Evolutionary conservation across 148 eudicot species (phyloP).

Genomic region (Rhododendron ferrugineum): DNA sequence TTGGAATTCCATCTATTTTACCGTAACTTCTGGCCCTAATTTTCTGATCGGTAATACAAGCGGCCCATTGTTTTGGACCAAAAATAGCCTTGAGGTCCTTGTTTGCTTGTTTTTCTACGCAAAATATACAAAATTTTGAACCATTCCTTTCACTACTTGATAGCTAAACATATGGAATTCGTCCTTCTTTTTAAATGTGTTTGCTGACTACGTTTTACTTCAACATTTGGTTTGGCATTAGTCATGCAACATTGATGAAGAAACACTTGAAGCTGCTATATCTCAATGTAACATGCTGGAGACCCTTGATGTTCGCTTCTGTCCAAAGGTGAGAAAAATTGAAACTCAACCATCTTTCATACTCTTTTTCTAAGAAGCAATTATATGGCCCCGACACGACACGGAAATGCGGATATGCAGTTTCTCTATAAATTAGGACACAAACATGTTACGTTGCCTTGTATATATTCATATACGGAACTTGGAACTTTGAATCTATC

Average conservation of each 20-base stretch:
- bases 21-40: not conserved
- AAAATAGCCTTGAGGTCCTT: not conserved
- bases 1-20: not conserved
- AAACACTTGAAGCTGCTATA: slow-evolving; percentile 70
- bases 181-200: not conserved
- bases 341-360: not conserved
- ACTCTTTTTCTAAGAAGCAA: not conserved
- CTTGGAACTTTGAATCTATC: too few relatives aligned
- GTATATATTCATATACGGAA: too few relatives aligned
- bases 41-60: not conserved
- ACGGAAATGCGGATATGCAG: not conserved
- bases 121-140: not conserved
- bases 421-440: not conserved
- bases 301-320: slow-evolving; percentile 92
- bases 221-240: slow-evolving; percentile 16
- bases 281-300: slow-evolving; percentile 63
- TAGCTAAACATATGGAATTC: not conserved
- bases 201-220: not conserved
- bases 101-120: not conserved
- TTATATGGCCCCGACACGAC: not conserved
- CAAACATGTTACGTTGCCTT: not conserved
- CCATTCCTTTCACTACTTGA: not conserved
- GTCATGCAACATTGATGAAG: slow-evolving; percentile 83
- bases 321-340: slow-evolving; percentile 55
- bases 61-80: not conserved